phyloP scores from a whole-genome alignment of 2,329 filamentous ascomycete species.

The Fusarium sp. region DNA sequence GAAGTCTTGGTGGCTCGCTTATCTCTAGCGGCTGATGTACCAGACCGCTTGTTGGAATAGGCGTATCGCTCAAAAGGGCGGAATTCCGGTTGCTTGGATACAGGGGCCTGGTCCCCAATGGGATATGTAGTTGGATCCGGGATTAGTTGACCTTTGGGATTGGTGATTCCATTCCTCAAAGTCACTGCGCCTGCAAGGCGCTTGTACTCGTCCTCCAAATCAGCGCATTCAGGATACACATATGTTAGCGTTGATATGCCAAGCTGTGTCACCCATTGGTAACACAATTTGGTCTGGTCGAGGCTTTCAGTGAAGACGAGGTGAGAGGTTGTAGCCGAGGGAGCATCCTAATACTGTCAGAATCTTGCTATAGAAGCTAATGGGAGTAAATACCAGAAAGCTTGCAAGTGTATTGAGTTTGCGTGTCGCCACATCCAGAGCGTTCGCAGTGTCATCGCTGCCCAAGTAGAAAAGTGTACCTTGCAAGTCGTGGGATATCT shows the following conservation, averaged over 20 bases:
- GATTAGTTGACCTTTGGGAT: constrained; percentile 8
- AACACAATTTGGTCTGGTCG: constrained; percentile 29
- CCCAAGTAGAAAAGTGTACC: constrained; percentile 47
- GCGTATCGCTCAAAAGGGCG: constrained; percentile 27
- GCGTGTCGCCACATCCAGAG: constrained; percentile 23
- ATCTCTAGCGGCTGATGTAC: not conserved
- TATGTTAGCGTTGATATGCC: constrained; percentile 45
- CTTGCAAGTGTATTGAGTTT: constrained; percentile 40
- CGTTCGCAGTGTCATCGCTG: constrained; percentile 9
- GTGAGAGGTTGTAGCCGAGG: constrained; percentile 29
- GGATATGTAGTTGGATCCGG: constrained; percentile 26
- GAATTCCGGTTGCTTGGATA: constrained; percentile 9
- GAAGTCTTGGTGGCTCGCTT: not conserved
- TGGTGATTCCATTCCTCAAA: constrained; percentile 30
- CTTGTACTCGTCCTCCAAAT: constrained; percentile 23
- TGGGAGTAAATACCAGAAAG: constrained; percentile 23
- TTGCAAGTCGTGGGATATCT: constrained; percentile 46
- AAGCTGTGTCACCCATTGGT: constrained; percentile 45
- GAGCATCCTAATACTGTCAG: constrained; percentile 35
- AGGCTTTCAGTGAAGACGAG: constrained; percentile 38
- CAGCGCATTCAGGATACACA: constrained; percentile 7
- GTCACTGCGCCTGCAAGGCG: constrained; percentile 34
- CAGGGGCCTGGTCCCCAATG: not conserved
- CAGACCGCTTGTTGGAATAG: constrained; percentile 32
- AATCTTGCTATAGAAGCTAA: not conserved